Percentiles rank a stretch among this genome's conserved stretches.
Evolutionary conservation across 352 stramenopile species (phyloP).

Genomic region (Peronospora belbahrii): DNA sequence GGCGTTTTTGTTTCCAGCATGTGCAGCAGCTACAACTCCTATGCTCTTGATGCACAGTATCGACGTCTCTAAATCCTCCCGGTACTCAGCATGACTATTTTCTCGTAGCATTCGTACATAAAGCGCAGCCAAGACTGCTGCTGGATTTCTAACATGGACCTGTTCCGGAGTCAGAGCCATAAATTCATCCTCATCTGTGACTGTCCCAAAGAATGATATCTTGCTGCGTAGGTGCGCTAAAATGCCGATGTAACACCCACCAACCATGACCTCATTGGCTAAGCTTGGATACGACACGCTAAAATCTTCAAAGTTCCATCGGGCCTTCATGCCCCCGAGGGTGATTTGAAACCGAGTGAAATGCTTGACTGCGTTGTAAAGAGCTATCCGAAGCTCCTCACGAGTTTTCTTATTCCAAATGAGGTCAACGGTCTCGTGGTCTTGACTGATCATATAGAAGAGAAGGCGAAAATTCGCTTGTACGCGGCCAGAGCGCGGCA

Average conservation of each 20-base stretch:
- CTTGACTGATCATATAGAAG: conserved; percentile 90
- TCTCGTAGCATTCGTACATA: conserved; percentile 75
- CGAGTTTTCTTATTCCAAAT: conserved; percentile 91
- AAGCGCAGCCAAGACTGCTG: conserved; percentile 40
- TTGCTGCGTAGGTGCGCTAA: conserved; percentile 37
- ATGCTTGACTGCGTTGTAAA: conserved; percentile 79
- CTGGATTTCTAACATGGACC: conserved; percentile 47
- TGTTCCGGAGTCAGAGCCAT: conserved; percentile 39
- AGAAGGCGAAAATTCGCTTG: conserved; percentile 92
- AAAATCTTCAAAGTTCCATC: conserved; percentile 97
- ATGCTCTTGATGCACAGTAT: conserved; percentile 59
- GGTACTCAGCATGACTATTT: conserved; percentile 60
- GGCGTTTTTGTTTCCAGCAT: conserved; percentile 27
- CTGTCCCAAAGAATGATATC: conserved; percentile 43
- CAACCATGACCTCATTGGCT: conserved; percentile 78
- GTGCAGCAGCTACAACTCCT: conserved; percentile 47
- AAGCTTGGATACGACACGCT: conserved; percentile 87
- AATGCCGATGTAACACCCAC: conserved; percentile 85
- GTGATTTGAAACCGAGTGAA: conserved; percentile 73
- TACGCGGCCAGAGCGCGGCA: conserved; percentile 20
- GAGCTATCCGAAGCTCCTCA: conserved; percentile 77
- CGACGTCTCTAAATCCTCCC: conserved; percentile 52
- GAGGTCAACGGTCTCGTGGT: conserved; percentile 88
- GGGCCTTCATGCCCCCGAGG: conserved; percentile 56
- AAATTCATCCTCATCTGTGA: conserved; percentile 46